Base-by-base conservation (phyloP, 1,284 basidiomycete species). In the Exobasidium rhododendri region DNA sequence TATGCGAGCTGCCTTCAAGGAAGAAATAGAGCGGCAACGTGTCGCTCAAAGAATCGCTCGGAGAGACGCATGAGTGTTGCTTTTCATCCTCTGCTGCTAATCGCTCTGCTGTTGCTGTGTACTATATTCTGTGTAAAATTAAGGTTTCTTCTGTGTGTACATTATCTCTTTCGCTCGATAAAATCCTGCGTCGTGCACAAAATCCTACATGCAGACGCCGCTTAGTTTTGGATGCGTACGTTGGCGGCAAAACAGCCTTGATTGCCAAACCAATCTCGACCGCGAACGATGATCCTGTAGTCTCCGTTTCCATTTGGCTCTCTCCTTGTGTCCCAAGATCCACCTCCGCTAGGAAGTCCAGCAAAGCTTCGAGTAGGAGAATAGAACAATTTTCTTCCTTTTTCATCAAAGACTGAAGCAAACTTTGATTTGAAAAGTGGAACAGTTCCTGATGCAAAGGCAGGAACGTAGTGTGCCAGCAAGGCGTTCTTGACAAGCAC, bases 1-100 rank as follows among this genome's bases (percentile, higher is more conserved):
- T n/a, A 66, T 77, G 56, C 59, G 77, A 24, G 31, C n/a, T 4
- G 65, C 58, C 22, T 69, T 78, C 51, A 64, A 63, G 56, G 50
- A 59, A 20, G 67, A 75, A 50, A 51, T 63, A 46, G 52, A 55
- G 29, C n/a, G 30, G n/a, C 32, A 55, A 31, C n/a, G 30, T 6
- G 17, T 20, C 14, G 31, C 4, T 2, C 20, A 35, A 32, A 44
- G 24, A 32, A 14, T 31, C 13, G 17, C 28, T 55, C 52, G 22
- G 29, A 6, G 30, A 26, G 52, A 31, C 22, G 4, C 26, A 24
- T 50, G 20, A 28, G 20, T 50, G 14, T n/a, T 45, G 44, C 24
- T n/a, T 45, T 45, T 22, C 24, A 45, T 22, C 24, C 24, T 45
- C n/a, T 45, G 24, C 3, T 22, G 24, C 17, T 22, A 45, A 11